Evolutionary conservation across 108 stramenopile species (phyloP), one percentile per base, ranked within the genome.

Genomic region (Skeletonema costatum): DNA sequence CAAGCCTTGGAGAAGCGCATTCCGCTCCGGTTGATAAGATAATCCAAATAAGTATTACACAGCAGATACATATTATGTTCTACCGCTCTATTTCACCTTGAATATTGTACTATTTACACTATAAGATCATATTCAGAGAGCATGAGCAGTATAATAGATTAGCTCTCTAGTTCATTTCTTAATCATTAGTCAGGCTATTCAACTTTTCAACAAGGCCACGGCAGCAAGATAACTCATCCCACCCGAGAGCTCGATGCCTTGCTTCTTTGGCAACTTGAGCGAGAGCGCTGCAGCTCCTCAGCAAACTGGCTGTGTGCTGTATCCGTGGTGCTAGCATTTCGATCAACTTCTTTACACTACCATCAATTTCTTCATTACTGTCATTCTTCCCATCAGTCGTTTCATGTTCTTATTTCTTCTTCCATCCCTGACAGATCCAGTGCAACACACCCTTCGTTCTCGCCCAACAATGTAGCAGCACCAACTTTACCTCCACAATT

Each of bases 221-320:
- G 29, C 66, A 48, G 33, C 53, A 75, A 10, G 85, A 67, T 16
- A 46, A 25, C 64, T 86, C 81, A 71, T 86, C 64, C 85, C 85
- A 86, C 17, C 31, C 73, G 25, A 83, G 60, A 11, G 85, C 81
- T 31, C 59, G 12, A 31, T 61, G 17, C 38, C 64, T 74, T 16
- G 81, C 85, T 39, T 60, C 42, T 5, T 65, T 66, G 13, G 73
- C 73, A 63, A 78, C 38, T 8, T 38, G 31, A 29, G 31, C 21
- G 58, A 80, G 19, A 39, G 38, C 17, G 25, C 36, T 41, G 4
- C 38, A 0, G 1, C 25, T 75, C 21, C 59, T 44, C 30, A 42
- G 51, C 30, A 64, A 1, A 12, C 6, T 58, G 51, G 16, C 53
- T 53, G 6, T 30, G 16, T 19, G 30, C 41, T 38, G 32, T 42